Conservation (phyloP, 2,329 filamentous ascomycete genomes). For the Sphaerulina populicola region DNA sequence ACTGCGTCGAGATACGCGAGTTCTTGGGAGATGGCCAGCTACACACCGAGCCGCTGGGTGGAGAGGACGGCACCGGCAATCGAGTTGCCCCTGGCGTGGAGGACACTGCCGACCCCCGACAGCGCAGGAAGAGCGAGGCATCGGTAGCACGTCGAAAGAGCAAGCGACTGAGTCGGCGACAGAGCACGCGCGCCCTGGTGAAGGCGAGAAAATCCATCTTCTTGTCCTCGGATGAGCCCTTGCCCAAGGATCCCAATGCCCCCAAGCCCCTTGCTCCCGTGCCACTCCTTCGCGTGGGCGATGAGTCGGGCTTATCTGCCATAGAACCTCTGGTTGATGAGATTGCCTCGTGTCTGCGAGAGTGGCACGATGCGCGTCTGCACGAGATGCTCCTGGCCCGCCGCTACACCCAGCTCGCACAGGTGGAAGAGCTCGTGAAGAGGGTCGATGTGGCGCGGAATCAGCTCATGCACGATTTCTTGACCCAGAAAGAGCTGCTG, state of each 20-base stretch:
- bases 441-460: constrained; percentile 77
- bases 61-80: constrained; percentile 25
- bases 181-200: constrained; percentile 20
- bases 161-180: constrained; percentile 27
- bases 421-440: constrained; percentile 69
- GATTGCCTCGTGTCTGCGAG: constrained; percentile 88
- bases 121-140: constrained; percentile 28
- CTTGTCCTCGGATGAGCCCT: constrained; percentile 20
- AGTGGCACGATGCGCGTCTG: constrained; percentile 97
- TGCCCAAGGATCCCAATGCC: constrained; percentile 51
- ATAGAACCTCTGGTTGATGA: constrained; percentile 93
- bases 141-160: constrained; percentile 25
- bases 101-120: constrained; percentile 12
- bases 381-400: constrained; percentile 81
- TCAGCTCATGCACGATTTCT: constrained; percentile 86
- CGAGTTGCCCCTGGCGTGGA: constrained; percentile 35
- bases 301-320: constrained; percentile 84
- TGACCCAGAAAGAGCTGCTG: constrained; percentile 78
- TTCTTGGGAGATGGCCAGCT: constrained; percentile 59
- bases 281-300: constrained; percentile 93
- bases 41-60: neutral
- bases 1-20: constrained; percentile 90
- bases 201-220: constrained; percentile 21
- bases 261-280: constrained; percentile 84
- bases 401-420: constrained; percentile 72